Base-by-base conservation (phyloP, 176 grass and related monocot genomes). In the Oryza officinalis region DNA sequence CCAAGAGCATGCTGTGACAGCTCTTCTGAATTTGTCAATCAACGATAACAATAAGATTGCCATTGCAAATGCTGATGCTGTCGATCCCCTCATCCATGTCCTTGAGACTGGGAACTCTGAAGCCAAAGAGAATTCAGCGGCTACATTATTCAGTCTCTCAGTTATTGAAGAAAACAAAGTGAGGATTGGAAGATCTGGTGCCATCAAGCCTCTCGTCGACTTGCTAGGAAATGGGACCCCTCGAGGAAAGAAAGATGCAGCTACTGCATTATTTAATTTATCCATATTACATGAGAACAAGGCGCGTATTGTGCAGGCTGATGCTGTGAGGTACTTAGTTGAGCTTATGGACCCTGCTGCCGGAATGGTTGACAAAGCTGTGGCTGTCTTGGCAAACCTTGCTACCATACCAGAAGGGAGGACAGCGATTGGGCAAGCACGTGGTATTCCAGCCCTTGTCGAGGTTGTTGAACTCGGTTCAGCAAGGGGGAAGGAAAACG, bases 361-460 rank as follows among this genome's bases (percentile, higher is more conserved):
- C 75, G 95, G 95, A 57, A 97, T 97, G 95, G 95, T 97, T n/a
- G 95, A 97, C 83, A 97, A 97, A 77, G 95, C 95, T 72, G 95
- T 94, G 49, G 95, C 95, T 61, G 95, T 97, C 77, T 85, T 97
- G 77, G 90, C 95, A 40, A 97, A 97, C 70, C 92, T 97, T 75
- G 92, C 95, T 65, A 97, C 95, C 5, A 93, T 97, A 91, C 84
- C 92, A 71, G 95, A 97, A 84, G 95, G 95, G 50, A 92, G 95
- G 84, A 91, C 26, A 75, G 88, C 95, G 0, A 97, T 97, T 52
- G 95, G 95, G 43, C 95, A 92, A 75, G 90, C 86, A 22, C 90
- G 85, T 27, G 88, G 95, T 27, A 97, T 97, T 76, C 90, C 88
- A 46, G 69, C 89, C 45, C 90, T 97, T 35, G 95, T 97, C n/a